Evolutionary conservation across 2,329 filamentous ascomycete species (phyloP).

Genomic region (Sclerotinia glacialis): DNA sequence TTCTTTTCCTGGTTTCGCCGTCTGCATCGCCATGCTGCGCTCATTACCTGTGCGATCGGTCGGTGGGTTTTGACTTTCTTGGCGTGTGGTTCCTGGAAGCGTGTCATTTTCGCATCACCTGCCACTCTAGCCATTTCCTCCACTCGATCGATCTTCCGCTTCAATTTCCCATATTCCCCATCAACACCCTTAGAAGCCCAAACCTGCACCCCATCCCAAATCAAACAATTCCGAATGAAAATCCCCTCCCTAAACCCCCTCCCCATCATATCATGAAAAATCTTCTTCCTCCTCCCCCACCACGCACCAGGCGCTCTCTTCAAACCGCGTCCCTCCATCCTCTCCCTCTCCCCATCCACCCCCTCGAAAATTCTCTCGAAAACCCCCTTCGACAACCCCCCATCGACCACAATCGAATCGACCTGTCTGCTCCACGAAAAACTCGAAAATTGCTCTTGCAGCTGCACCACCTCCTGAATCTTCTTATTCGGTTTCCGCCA

Average conservation of each 20-base stretch:
- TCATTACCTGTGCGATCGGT: constrained; percentile 25
- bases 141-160: constrained; percentile 9
- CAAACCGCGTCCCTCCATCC: constrained; percentile 11
- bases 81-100: background rate
- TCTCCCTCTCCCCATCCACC: constrained; percentile 8
- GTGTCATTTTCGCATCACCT: constrained; percentile 1
- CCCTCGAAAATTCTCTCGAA: constrained; percentile 29
- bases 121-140: background rate
- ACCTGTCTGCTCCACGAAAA: constrained; percentile 24
- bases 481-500: background rate
- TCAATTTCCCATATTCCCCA: background rate
- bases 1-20: constrained; percentile 31
- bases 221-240: constrained; percentile 13
- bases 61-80: constrained; percentile 24
- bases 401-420: constrained; percentile 24
- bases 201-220: background rate
- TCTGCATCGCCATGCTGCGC: constrained; percentile 27
- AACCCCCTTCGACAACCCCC: constrained; percentile 20
- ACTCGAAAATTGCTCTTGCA: background rate
- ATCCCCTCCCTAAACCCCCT: constrained; percentile 24
- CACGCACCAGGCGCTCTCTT: constrained; percentile 26
- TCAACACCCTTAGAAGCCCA: constrained; percentile 10
- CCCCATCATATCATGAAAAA: constrained; percentile 24
- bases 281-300: constrained; percentile 25
- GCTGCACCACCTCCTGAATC: background rate